Conservation (phyloP, 768 basidiomycete species). For the Tylopilus sp. region DNA sequence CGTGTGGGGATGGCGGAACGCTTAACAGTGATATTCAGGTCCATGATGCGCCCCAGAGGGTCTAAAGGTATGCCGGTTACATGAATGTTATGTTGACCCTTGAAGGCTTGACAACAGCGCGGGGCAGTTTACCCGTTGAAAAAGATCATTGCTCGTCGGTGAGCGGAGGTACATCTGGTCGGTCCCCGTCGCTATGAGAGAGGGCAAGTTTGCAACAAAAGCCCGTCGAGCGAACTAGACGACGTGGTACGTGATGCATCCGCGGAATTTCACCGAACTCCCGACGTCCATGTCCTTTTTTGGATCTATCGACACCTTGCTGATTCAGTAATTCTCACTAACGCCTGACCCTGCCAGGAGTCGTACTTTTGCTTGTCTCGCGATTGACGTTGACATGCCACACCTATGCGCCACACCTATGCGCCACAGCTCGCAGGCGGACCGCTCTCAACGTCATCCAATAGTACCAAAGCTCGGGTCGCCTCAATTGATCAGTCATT, state of each 20-base stretch:
- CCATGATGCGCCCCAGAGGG: neutral
- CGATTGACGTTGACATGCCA: neutral
- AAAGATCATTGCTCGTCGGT: too few species aligned
- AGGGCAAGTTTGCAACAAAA: neutral
- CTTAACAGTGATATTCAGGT: neutral
- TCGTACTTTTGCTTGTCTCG: neutral
- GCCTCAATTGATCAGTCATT: conserved; percentile 3
- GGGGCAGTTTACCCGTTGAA: too few species aligned
- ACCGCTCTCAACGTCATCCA: neutral
- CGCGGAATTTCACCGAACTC: neutral
- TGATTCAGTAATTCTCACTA: neutral
- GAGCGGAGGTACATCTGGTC: neutral
- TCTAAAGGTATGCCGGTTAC: neutral
- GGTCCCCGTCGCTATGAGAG: neutral
- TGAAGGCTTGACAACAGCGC: neutral
- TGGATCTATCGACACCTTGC: neutral
- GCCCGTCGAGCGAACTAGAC: neutral
- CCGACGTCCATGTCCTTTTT: neutral
- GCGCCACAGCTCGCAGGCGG: neutral
- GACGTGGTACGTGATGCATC: neutral
- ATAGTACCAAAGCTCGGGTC: conserved; percentile 4
- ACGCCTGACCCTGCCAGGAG: conserved; percentile 6
- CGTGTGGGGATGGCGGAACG: neutral
- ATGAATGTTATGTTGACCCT: neutral
- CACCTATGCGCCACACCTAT: neutral